Conservation (phyloP, 2,329 filamentous ascomycete species). For the Stagonosporopsis cucurbitacearum region DNA sequence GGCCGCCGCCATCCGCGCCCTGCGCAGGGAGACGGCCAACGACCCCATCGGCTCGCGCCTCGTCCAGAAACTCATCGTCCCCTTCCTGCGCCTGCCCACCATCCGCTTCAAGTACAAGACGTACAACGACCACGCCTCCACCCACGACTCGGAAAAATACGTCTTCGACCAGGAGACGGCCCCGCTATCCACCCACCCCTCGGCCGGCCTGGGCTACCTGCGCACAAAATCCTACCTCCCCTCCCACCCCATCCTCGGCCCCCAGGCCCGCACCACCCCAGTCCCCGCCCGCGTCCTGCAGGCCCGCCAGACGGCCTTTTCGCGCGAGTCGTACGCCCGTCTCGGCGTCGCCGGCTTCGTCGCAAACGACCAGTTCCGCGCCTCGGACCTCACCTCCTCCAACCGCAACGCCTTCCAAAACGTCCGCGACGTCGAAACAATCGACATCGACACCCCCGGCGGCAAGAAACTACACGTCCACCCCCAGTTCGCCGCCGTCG, state of each 20-base stretch:
- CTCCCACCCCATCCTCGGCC: constrained; percentile 68
- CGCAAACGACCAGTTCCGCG: constrained; percentile 46
- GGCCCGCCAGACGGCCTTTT: constrained; percentile 28
- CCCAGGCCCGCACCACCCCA: constrained; percentile 60
- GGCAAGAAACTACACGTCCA: constrained; percentile 62
- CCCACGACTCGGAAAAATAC: constrained; percentile 35
- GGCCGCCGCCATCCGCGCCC: constrained; percentile 38
- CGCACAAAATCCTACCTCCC: constrained; percentile 61
- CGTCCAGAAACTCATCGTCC: constrained; percentile 57
- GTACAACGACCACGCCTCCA: constrained; percentile 32
- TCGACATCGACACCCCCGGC: constrained; percentile 53
- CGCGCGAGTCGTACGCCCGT: constrained; percentile 39
- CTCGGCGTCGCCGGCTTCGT: constrained; percentile 57
- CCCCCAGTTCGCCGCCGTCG: constrained; percentile 51
- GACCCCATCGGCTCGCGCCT: constrained; percentile 58
- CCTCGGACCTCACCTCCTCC: constrained; percentile 37
- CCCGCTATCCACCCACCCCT: constrained; percentile 67
- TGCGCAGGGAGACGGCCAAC: constrained; percentile 56
- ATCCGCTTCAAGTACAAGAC: constrained; percentile 36
- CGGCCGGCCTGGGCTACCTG: constrained; percentile 68
- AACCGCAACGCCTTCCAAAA: constrained; percentile 15
- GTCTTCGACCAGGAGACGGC: constrained; percentile 46
- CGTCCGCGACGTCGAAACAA: constrained; percentile 41
- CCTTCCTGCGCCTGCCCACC: constrained; percentile 64
- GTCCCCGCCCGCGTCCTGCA: constrained; percentile 65